phyloP scores from a whole-genome alignment of 1,284 basidiomycete genomes.

The Naganishia albida region DNA sequence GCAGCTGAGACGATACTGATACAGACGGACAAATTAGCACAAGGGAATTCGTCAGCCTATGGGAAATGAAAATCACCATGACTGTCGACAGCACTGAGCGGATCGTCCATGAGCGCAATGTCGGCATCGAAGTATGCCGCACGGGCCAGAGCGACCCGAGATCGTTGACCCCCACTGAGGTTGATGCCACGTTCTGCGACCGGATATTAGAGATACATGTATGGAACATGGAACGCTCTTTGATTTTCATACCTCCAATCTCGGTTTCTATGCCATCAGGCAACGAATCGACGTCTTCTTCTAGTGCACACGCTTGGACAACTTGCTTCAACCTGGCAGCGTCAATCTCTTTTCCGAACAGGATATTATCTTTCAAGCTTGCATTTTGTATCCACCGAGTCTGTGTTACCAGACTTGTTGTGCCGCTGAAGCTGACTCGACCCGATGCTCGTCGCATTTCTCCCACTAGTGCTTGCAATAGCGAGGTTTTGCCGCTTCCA shows the following conservation, averaged over 20 bases:
- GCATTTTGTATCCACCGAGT: slow-evolving; percentile 72
- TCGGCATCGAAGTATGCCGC: slow-evolving; percentile 66
- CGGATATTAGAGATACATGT: background rate
- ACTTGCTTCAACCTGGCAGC: slow-evolving; percentile 35
- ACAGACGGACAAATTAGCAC: too few species aligned
- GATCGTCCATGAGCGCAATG: slow-evolving; percentile 64
- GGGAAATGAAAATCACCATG: slow-evolving; percentile 43
- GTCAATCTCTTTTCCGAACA: slow-evolving; percentile 40
- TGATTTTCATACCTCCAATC: slow-evolving; percentile 62
- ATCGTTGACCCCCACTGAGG: slow-evolving; percentile 57
- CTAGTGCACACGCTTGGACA: slow-evolving; percentile 40
- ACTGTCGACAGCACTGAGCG: slow-evolving; percentile 67
- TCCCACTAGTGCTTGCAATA: slow-evolving; percentile 68
- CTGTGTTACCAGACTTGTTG: slow-evolving; percentile 70
- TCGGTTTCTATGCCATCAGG: slow-evolving; percentile 58
- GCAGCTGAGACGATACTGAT: too few species aligned
- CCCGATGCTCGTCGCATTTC: slow-evolving; percentile 72
- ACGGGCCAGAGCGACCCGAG: slow-evolving; percentile 73
- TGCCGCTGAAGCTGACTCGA: slow-evolving; percentile 63
- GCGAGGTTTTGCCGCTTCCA: slow-evolving; percentile 55
- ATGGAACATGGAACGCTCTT: background rate
- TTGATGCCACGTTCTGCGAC: slow-evolving; percentile 42
- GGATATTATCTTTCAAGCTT: slow-evolving; percentile 60
- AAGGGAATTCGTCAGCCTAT: slow-evolving; percentile 33
- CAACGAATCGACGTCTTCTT: slow-evolving; percentile 40